phyloP scores from a whole-genome alignment of 2,329 filamentous ascomycete species.

The Sphaerostilbella broomeana region DNA sequence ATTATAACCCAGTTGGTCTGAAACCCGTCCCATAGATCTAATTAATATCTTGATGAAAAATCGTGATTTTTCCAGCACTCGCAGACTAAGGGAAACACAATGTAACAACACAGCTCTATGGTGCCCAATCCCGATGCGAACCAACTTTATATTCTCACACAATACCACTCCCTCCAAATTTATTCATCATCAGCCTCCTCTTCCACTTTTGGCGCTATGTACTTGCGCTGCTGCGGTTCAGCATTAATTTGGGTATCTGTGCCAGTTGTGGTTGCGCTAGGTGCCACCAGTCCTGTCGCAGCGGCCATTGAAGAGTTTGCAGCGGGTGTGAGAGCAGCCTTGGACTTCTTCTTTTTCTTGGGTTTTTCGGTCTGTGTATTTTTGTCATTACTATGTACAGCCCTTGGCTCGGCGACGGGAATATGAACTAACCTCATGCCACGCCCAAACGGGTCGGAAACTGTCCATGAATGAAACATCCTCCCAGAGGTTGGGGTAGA shows the following conservation, averaged over 20 bases:
- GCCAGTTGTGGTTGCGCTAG: constrained; percentile 50
- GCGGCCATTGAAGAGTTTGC: constrained; percentile 42
- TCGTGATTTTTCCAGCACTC: too few relatives aligned
- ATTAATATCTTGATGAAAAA: too few relatives aligned
- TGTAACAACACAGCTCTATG: not conserved
- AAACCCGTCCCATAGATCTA: too few relatives aligned
- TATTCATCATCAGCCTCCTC: constrained; percentile 47
- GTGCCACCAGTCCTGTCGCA: constrained; percentile 45
- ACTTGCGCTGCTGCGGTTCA: constrained; percentile 35
- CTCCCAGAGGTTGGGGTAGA: constrained; percentile 96
- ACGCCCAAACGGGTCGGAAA: constrained; percentile 93
- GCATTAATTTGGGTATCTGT: constrained; percentile 49
- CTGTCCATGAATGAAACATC: constrained; percentile 98
- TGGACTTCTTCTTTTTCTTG: constrained; percentile 53
- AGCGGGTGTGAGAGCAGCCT: constrained; percentile 28
- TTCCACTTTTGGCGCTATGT: constrained; percentile 47
- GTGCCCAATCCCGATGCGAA: not conserved
- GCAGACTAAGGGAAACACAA: too few relatives aligned
- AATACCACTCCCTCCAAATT: not conserved
- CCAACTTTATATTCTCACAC: not conserved
- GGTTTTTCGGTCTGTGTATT: constrained; percentile 29
- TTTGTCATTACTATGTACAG: constrained; percentile 16
- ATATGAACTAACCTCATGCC: constrained; percentile 73
- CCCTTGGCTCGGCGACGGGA: not conserved
- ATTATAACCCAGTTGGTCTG: too few relatives aligned